phyloP scores from a whole-genome alignment of 2,329 filamentous ascomycete genomes.

The Hypoxylon sp. region DNA sequence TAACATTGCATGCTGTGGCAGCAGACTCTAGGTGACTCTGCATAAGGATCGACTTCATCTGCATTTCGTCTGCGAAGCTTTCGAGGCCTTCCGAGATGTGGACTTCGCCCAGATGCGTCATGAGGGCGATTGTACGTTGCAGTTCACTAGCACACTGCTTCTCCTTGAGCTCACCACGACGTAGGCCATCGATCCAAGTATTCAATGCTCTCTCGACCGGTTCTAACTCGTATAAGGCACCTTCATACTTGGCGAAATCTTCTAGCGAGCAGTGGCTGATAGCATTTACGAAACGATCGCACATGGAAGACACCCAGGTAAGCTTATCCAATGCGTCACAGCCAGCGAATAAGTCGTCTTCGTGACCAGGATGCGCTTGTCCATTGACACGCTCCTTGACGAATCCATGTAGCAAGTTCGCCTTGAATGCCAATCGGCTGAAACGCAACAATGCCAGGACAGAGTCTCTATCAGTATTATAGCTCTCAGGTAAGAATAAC shows the following conservation, averaged over 20 bases:
- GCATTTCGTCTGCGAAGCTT: constrained; percentile 81
- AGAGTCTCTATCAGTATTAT: constrained; percentile 83
- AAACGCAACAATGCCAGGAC: constrained; percentile 91
- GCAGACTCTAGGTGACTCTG: constrained; percentile 86
- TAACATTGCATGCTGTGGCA: constrained; percentile 73
- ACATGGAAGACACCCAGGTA: constrained; percentile 85
- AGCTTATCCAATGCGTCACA: constrained; percentile 89
- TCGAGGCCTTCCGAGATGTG: constrained; percentile 78
- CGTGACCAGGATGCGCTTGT: constrained; percentile 74
- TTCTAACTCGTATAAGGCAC: constrained; percentile 87
- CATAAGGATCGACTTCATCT: constrained; percentile 81
- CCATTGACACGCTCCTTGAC: constrained; percentile 82
- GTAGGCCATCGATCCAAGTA: constrained; percentile 85
- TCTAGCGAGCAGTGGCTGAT: constrained; percentile 83
- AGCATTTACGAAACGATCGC: constrained; percentile 83
- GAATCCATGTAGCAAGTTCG: constrained; percentile 80
- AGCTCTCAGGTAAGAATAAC: constrained; percentile 88
- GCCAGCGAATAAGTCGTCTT: constrained; percentile 83
- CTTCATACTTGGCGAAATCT: constrained; percentile 82
- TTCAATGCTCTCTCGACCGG: constrained; percentile 92
- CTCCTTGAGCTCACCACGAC: constrained; percentile 87
- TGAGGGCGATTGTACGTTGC: constrained; percentile 84
- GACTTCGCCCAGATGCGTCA: constrained; percentile 87
- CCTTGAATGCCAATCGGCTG: constrained; percentile 90
- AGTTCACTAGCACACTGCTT: constrained; percentile 85